Evolutionary conservation across 768 basidiomycete species (phyloP).

Genomic region (Lentinula edodes): DNA sequence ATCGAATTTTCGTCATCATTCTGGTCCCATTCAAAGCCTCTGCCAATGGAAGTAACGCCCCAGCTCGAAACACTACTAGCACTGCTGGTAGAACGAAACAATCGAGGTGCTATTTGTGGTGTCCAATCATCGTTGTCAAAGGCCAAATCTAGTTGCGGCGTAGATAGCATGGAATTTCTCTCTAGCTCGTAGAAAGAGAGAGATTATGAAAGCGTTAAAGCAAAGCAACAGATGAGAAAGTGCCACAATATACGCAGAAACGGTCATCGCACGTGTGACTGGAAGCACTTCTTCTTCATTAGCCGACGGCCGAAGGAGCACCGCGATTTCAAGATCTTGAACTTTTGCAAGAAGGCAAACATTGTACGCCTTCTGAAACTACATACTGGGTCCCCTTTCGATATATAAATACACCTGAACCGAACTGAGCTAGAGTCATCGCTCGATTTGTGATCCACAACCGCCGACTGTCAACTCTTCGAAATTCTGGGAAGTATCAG

Average conservation of each 20-base stretch:
- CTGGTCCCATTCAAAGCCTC: slow-evolving; percentile 73
- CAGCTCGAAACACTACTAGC: slow-evolving; percentile 62
- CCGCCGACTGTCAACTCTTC: too few species aligned
- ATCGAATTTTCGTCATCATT: slow-evolving; percentile 22
- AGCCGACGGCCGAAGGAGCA: not conserved
- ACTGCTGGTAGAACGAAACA: slow-evolving; percentile 46
- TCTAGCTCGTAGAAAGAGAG: not conserved
- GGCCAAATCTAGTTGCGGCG: slow-evolving; percentile 50
- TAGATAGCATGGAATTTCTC: slow-evolving; percentile 46
- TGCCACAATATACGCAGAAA: not conserved
- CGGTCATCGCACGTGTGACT: not conserved
- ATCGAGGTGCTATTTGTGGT: slow-evolving; percentile 38
- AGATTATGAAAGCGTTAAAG: not conserved
- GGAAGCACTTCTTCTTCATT: not conserved
- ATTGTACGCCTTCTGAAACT: too few species aligned
- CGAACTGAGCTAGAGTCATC: too few species aligned
- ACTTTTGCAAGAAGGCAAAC: too few species aligned
- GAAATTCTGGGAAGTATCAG: too few species aligned
- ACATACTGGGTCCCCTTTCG: too few species aligned
- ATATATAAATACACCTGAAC: too few species aligned
- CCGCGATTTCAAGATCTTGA: not conserved
- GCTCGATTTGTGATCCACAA: too few species aligned
- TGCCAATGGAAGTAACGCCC: slow-evolving; percentile 81
- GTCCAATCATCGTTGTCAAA: slow-evolving; percentile 75
- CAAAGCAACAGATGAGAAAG: not conserved